Base-by-base conservation (phyloP, 805 yeast species). In the Candida methanosorbosa region DNA sequence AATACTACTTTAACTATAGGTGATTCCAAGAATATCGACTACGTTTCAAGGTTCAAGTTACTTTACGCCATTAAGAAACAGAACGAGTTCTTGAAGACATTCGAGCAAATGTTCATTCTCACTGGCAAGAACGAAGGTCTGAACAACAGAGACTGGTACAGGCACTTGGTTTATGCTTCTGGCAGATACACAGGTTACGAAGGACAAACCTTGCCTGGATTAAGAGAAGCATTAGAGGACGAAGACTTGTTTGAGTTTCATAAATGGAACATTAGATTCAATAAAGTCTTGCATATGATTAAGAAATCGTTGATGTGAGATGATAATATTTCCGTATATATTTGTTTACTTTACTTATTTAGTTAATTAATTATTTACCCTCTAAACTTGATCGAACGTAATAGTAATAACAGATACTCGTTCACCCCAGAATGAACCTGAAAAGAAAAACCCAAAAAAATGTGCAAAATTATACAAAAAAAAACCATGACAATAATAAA, bases 111-210 rank as follows among this genome's bases (percentile, higher is more conserved):
- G 15, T 72, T 75, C 45, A 41, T 72, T 29, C n/a, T n/a, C n/a
- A n/a, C n/a, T n/a, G n/a, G n/a, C n/a, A 49, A 66, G 43, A 56
- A 62, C 3, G 57, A 60, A 3, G 82, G 82, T 1, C 58, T 75
- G 15, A 65, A 62, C 13, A 61, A 56, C 29, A 61, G 81, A 35
- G 50, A 61, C 2, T 76, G 81, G 80, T 75, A 68, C 56, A 72
- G 68, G 50, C 82, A 76, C 48, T 54, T 67, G 29, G 62, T 75
- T n/a, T 75, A 59, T 49, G 75, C 80, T 2, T 72, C 78, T 32
- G 79, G 78, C 2, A 50, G 77, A 32, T 67, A 70, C 53, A 74
- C 78, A 1, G 81, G 81, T 2, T 75, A 75, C 40, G 66, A 69
- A n/a, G 79, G 78, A 4, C 75, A 70, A 35, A 61, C 67, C 26